These are phyloP conservation scores for Anisodus tanguticus DNA, from an alignment of 257 asterid genomes.

Conservation along the genomic window DNA sequence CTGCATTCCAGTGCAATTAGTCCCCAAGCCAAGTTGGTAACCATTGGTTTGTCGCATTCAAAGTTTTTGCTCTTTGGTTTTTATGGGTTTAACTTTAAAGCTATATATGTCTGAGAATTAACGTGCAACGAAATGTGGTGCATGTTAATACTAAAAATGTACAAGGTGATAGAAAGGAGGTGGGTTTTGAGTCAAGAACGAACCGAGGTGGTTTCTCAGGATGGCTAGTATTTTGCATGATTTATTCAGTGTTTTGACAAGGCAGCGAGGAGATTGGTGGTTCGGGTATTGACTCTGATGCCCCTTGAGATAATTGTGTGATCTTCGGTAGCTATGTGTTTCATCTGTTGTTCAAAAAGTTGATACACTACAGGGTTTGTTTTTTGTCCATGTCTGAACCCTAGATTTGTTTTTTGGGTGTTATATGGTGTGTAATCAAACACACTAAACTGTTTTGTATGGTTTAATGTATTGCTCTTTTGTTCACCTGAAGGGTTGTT, in stretches of 20 bases:
- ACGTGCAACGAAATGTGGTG: neutral
- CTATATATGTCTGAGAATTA: neutral
- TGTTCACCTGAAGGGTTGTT: neutral
- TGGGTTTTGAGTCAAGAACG: slow-evolving; percentile 79
- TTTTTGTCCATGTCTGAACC: neutral
- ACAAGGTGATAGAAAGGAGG: slow-evolving; percentile 13
- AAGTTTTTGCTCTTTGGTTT: slow-evolving; percentile 1
- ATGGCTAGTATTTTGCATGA: neutral
- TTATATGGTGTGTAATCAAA: neutral
- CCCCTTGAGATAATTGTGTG: slow-evolving; percentile 21
- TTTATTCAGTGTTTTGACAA: neutral
- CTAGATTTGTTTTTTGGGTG: neutral
- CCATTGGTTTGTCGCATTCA: neutral
- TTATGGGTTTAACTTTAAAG: neutral
- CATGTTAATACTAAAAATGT: neutral
- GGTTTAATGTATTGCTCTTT: neutral
- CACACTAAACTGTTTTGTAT: neutral
- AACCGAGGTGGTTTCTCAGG: slow-evolving; percentile 55
- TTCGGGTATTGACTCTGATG: slow-evolving; percentile 89
- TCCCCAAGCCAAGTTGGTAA: neutral
- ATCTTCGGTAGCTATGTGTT: slow-evolving; percentile 32
- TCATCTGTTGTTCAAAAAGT: neutral
- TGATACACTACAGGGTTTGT: neutral
- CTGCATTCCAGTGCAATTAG: slow-evolving; percentile 50
- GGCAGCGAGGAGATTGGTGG: slow-evolving; percentile 50